Conservation (phyloP, 805 yeast species). For the Yarrowia deformans region DNA sequence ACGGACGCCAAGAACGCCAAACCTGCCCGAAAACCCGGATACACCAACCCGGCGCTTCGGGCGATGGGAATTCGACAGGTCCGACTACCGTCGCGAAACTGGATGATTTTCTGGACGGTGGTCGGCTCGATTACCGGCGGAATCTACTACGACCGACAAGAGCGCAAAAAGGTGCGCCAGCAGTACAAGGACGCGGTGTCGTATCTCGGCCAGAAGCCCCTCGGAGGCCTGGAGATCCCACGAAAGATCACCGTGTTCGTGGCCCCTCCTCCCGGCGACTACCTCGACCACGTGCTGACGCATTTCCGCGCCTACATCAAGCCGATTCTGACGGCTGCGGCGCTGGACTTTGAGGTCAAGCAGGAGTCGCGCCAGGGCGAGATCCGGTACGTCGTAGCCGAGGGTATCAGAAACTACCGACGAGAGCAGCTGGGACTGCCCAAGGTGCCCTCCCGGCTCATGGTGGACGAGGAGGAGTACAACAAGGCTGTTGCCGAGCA, state of each 20-base stretch:
- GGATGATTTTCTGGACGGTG: constrained; percentile 88
- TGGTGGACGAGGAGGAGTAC: constrained; percentile 36
- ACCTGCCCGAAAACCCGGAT: constrained; percentile 25
- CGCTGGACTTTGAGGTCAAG: constrained; percentile 79
- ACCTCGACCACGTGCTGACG: constrained; percentile 72
- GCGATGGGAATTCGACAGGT: constrained; percentile 83
- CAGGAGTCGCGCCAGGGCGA: constrained; percentile 89
- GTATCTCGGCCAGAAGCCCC: constrained; percentile 58
- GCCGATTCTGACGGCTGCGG: constrained; percentile 84
- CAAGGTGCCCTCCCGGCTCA: constrained; percentile 40
- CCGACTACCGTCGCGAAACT: constrained; percentile 86
- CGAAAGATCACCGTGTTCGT: constrained; percentile 81
- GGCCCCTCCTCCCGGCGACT: constrained; percentile 98
- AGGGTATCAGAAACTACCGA: constrained; percentile 75
- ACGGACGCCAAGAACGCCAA: neutral
- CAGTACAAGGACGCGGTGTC: constrained; percentile 70
- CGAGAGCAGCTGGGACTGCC: constrained; percentile 51
- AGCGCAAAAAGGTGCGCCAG: constrained; percentile 70
- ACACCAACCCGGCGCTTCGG: constrained; percentile 45
- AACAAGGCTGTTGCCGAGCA: constrained; percentile 38
- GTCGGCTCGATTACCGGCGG: constrained; percentile 75
- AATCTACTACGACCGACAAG: constrained; percentile 74
- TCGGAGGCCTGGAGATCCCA: constrained; percentile 61
- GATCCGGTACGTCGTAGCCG: constrained; percentile 81
- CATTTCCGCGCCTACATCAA: constrained; percentile 81